Base-by-base conservation (phyloP, 805 yeast species). In the Lipomyces anomalus region DNA sequence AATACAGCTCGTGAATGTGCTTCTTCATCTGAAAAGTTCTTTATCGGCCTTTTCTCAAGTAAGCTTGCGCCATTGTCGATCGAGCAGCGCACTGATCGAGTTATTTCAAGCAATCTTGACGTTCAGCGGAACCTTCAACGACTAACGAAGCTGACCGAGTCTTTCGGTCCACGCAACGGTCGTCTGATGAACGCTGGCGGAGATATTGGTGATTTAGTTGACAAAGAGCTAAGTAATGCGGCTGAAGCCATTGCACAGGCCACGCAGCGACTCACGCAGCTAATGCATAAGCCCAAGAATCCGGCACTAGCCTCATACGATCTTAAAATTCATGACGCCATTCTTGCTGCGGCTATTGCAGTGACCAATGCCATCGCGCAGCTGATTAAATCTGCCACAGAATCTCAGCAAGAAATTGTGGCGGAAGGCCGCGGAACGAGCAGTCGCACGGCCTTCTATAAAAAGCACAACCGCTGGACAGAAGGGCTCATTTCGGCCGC, bases 401-500 rank as follows among this genome's bases (percentile, higher is more conserved):
- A 78, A 29, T 79, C 90, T 18, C 95, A 87, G 64, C 67, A 75
- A 46, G 95, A 87, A 64, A 86, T 87, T 60, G 90, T 82, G 4
- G 74, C 78, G 45, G 76, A 75, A 48, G 86, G 85, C 35, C 72
- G 74, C 47, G 90, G 90, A 2, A 63, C 78, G 0, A 78, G 74
- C 38, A 71, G 85, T 1, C 71, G 78, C 47, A 77, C 87, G 11
- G 84, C 83, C 37, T 87, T 82, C 63, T 88, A 88, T 67, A 84
- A 82, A 62, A 86, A 85, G 65, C 84, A 87, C 63, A 87, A 80
- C 64, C 74, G 90, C 57, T 87, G 96, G 96, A 85, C 95, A 0
- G 95, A 88, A 65, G 96, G 96, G 20, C 77, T 87, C 46, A 80
- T 87, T 24, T 83, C 94, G 48, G 95, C 95, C 16, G 86, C 95